phyloP scores from a whole-genome alignment of 2,329 filamentous ascomycete genomes.

The Pleurostoma richardsiae region DNA sequence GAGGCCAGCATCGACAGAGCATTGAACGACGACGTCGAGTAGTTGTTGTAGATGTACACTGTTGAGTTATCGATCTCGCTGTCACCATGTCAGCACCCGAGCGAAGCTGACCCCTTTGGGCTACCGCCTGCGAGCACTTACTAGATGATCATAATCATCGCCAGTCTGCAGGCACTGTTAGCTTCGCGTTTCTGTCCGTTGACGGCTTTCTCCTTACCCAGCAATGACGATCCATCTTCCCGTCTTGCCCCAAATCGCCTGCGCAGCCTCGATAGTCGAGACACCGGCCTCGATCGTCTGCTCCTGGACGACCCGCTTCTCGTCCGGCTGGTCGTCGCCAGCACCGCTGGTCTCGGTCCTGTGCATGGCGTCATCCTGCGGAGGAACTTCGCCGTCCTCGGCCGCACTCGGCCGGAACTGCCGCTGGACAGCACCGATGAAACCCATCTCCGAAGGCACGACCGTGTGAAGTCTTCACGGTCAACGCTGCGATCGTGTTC shows the following conservation, averaged over 20 bases:
- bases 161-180: constrained; percentile 10
- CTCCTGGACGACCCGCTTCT: not conserved
- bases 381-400: not conserved
- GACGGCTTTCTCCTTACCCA: constrained; percentile 7
- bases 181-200: not conserved
- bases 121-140: constrained; percentile 1
- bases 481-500: no score
- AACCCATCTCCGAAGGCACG: not conserved
- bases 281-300: constrained; percentile 9
- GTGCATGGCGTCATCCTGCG: not conserved
- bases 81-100: no score
- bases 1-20: constrained; percentile 21
- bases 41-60: constrained; percentile 22
- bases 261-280: constrained; percentile 14
- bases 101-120: no score
- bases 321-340: not conserved
- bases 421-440: not conserved
- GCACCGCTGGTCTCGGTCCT: not conserved
- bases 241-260: constrained; percentile 17
- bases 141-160: constrained; percentile 18
- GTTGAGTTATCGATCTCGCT: constrained; percentile 22
- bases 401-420: not conserved
- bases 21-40: constrained; percentile 24
- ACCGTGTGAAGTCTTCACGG: no score
- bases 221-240: constrained; percentile 12